Conservation (phyloP, 139 green algal genomes). For the Chlamydomonas sp. region DNA sequence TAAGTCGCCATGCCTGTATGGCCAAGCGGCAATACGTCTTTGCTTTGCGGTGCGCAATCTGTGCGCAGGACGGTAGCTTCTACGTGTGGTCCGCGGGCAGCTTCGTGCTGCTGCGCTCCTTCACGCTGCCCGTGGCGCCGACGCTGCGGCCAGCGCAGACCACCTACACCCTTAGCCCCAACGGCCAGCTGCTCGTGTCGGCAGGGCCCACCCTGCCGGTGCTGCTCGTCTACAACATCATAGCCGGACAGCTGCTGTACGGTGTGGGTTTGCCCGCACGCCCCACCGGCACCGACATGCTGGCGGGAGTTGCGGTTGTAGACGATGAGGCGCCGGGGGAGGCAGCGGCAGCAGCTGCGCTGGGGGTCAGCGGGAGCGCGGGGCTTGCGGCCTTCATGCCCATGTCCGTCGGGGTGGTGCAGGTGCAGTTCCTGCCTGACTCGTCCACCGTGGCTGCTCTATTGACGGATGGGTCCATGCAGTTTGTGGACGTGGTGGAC, state of each 20-base stretch:
- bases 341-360: background rate
- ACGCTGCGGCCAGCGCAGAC: constrained; percentile 20
- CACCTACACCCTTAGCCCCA: constrained; percentile 42
- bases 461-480: constrained; percentile 46
- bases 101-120: constrained; percentile 40
- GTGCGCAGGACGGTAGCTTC: constrained; percentile 44
- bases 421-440: constrained; percentile 50
- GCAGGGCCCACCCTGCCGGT: constrained; percentile 28
- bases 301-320: no score
- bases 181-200: constrained; percentile 40
- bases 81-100: constrained; percentile 36
- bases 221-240: constrained; percentile 44
- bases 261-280: constrained; percentile 21
- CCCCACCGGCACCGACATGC: background rate
- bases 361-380: background rate
- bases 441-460: constrained; percentile 45
- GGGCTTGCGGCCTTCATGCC: background rate
- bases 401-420: constrained; percentile 12
- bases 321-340: no score
- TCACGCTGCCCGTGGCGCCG: constrained; percentile 37
- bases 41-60: no score
- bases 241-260: constrained; percentile 35
- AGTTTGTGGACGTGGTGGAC: constrained; percentile 45
- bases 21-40: no score
- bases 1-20: no score